These are phyloP conservation scores for Annulohypoxylon moriforme DNA, from an alignment of 495 filamentous ascomycete species.

Conservation along the genomic window DNA sequence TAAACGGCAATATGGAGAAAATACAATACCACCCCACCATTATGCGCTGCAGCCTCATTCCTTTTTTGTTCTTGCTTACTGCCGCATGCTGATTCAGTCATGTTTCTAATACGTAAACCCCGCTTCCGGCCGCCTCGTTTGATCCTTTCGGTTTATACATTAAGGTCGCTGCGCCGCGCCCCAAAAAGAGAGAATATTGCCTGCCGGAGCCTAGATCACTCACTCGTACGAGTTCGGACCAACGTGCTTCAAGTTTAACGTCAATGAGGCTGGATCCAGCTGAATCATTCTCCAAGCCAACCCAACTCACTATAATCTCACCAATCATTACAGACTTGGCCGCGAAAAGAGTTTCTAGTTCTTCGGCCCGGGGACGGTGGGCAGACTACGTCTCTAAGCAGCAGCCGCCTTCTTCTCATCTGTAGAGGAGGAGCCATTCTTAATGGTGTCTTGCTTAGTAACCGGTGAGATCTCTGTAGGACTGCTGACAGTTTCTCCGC, in stretches of 20 bases:
- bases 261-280: slow-evolving; percentile 5
- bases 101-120: slow-evolving; percentile 16
- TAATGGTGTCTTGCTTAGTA: slow-evolving; percentile 29
- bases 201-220: neutral
- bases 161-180: slow-evolving; percentile 20
- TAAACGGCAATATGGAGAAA: slow-evolving; percentile 20
- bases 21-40: slow-evolving; percentile 31
- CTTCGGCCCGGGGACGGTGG: slow-evolving; percentile 3
- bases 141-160: slow-evolving; percentile 3
- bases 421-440: slow-evolving; percentile 25
- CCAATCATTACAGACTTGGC: neutral
- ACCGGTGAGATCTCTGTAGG: slow-evolving; percentile 48
- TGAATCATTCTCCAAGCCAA: neutral
- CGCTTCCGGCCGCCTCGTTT: slow-evolving; percentile 7
- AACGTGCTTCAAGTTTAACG: neutral
- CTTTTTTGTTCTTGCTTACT: slow-evolving; percentile 18
- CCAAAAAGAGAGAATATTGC: slow-evolving; percentile 11
- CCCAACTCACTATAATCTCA: neutral
- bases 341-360: slow-evolving; percentile 4
- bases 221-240: neutral
- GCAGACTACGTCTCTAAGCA: slow-evolving; percentile 33
- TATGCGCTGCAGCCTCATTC: slow-evolving; percentile 15
- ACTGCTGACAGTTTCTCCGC: slow-evolving; percentile 51
- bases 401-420: slow-evolving; percentile 44
- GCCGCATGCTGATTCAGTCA: slow-evolving; percentile 27